Percentiles rank a stretch among this genome's conserved stretches.
Evolutionary conservation across 176 grass and related monocot species (phyloP).

Genomic region (Canna indica): DNA sequence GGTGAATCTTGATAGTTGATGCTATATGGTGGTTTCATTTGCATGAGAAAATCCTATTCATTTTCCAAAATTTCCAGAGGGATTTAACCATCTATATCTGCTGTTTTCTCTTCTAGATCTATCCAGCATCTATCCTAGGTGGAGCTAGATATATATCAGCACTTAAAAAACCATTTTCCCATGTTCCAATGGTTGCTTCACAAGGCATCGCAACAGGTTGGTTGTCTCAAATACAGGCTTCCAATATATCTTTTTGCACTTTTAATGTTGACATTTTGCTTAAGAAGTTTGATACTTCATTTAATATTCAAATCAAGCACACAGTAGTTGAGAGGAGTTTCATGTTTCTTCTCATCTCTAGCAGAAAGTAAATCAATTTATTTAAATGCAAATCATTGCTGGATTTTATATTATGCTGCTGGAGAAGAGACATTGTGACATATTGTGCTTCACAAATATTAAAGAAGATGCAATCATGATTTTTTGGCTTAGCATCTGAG

Average conservation of each 20-base stretch:
- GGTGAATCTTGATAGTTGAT: too few species aligned
- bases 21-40: neutral
- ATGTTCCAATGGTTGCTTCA: constrained; percentile 74
- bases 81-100: neutral
- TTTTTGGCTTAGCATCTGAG: neutral
- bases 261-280: constrained; percentile 2
- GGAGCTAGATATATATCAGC: constrained; percentile 63
- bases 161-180: constrained; percentile 86
- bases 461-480: neutral
- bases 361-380: too few species aligned
- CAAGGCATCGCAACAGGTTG: constrained; percentile 69
- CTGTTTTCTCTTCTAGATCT: constrained; percentile 37
- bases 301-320: neutral
- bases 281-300: neutral
- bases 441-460: too few species aligned
- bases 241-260: neutral
- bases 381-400: too few species aligned
- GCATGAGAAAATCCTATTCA: neutral
- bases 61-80: constrained; percentile 4
- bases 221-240: neutral
- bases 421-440: too few species aligned
- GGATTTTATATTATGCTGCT: too few species aligned
- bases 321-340: too few species aligned
- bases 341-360: neutral
- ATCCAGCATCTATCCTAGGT: constrained; percentile 78